Conservation (phyloP, 2,329 filamentous ascomycete species). For the Rhynchosporium agropyri region DNA sequence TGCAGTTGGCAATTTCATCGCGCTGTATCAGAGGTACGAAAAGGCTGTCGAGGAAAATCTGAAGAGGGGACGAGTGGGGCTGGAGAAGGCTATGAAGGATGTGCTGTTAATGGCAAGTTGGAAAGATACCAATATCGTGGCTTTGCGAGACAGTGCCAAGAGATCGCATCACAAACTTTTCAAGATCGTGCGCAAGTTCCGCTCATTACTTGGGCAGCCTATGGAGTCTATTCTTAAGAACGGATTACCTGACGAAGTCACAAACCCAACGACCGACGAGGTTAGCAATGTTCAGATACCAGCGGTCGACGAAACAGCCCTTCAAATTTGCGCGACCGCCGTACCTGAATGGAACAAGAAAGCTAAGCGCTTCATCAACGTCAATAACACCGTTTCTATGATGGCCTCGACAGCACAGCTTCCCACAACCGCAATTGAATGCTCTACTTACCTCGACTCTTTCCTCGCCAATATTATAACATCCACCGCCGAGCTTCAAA, state of each 20-base stretch:
- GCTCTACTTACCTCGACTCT: slow-evolving; percentile 60
- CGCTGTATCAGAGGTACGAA: slow-evolving; percentile 74
- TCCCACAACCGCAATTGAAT: slow-evolving; percentile 55
- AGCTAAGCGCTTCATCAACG: slow-evolving; percentile 71
- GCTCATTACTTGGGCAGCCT: slow-evolving; percentile 74
- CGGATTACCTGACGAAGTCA: slow-evolving; percentile 55
- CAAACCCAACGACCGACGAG: slow-evolving; percentile 1
- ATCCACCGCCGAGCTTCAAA: slow-evolving; percentile 73
- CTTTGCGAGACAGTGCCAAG: slow-evolving; percentile 83
- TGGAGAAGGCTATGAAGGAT: slow-evolving; percentile 94
- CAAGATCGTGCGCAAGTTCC: slow-evolving; percentile 87
- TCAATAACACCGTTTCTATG: slow-evolving; percentile 68
- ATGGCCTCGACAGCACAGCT: slow-evolving; percentile 68
- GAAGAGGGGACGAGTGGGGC: slow-evolving; percentile 63
- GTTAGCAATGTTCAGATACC: slow-evolving; percentile 20
- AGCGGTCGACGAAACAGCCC: slow-evolving; percentile 36
- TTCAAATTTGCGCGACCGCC: slow-evolving; percentile 33
- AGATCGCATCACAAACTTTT: slow-evolving; percentile 92
- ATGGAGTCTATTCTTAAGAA: slow-evolving; percentile 65
- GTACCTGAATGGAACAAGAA: slow-evolving; percentile 48
- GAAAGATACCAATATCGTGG: slow-evolving; percentile 96
- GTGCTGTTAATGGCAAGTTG: slow-evolving; percentile 93
- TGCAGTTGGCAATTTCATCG: slow-evolving; percentile 75
- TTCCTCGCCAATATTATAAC: slow-evolving; percentile 71
- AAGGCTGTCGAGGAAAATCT: slow-evolving; percentile 66